Percentiles rank a stretch among this genome's conserved stretches.
These are phyloP conservation scores for Cyclocybe aegerita DNA, from an alignment of 768 basidiomycete species.

Conservation along the genomic window DNA sequence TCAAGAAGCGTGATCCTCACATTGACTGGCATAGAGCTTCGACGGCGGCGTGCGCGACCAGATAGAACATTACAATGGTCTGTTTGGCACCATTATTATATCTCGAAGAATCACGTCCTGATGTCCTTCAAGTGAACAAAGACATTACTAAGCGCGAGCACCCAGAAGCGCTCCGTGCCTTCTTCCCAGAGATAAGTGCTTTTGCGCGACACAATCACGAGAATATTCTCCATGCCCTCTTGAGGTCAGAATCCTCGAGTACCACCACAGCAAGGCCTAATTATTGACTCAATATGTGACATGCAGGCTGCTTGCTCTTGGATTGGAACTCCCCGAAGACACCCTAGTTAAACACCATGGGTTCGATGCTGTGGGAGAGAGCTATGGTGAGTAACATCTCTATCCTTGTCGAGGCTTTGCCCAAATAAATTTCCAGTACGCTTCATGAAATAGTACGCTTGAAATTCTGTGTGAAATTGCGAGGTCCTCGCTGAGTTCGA, in stretches of 20 bases:
- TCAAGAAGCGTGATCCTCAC: background rate
- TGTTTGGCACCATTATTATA: slow-evolving; percentile 11
- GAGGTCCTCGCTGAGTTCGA: background rate
- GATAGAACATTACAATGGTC: slow-evolving; percentile 64
- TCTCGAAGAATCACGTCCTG: background rate
- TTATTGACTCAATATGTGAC: background rate
- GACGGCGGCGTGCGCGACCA: slow-evolving; percentile 64
- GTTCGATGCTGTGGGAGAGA: slow-evolving; percentile 40
- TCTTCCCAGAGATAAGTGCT: slow-evolving; percentile 49
- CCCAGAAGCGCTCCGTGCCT: slow-evolving; percentile 47
- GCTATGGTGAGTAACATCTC: slow-evolving; percentile 31
- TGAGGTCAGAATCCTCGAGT: slow-evolving; percentile 31
- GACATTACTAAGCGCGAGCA: slow-evolving; percentile 46
- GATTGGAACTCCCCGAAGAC: slow-evolving; percentile 56
- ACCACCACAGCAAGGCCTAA: too few relatives aligned
- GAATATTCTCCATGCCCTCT: slow-evolving; percentile 47
- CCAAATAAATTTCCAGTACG: slow-evolving; percentile 36
- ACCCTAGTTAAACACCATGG: slow-evolving; percentile 47
- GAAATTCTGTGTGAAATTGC: background rate
- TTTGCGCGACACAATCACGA: slow-evolving; percentile 53
- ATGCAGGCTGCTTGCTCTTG: slow-evolving; percentile 45
- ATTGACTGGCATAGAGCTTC: slow-evolving; percentile 46
- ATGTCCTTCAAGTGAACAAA: slow-evolving; percentile 44
- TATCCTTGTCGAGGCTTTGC: background rate
- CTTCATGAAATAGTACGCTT: slow-evolving; percentile 64